phyloP scores from a whole-genome alignment of 768 basidiomycete genomes.

The Russula vinacea region DNA sequence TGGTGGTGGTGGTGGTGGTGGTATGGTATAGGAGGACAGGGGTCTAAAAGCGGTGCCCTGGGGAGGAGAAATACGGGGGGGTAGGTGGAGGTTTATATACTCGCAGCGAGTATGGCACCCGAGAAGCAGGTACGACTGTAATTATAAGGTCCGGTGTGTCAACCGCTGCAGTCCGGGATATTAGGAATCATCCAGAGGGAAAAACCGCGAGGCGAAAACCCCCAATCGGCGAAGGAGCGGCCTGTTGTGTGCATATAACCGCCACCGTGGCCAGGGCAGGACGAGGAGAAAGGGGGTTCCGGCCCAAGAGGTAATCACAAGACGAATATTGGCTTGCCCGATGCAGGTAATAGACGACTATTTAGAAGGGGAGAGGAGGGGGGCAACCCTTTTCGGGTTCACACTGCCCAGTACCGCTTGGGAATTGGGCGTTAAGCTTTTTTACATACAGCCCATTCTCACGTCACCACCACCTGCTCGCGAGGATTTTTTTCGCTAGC shows the following conservation, averaged over 20 bases:
- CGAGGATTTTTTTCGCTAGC: background rate
- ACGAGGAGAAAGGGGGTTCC: conserved; percentile 12
- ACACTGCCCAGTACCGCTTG: conserved; percentile 21
- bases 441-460: conserved; percentile 21
- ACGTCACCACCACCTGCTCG: conserved; percentile 16
- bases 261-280: conserved; percentile 19
- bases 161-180: conserved; percentile 24
- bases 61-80: background rate
- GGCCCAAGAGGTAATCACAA: conserved; percentile 22
- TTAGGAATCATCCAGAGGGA: conserved; percentile 25
- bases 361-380: conserved; percentile 15
- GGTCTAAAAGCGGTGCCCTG: conserved; percentile 7
- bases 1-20: too few relatives aligned
- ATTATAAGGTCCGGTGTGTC: conserved; percentile 27
- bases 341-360: conserved; percentile 25
- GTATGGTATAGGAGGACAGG: background rate
- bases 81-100: conserved; percentile 19
- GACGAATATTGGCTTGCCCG: conserved; percentile 22
- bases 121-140: conserved; percentile 17
- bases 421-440: conserved; percentile 25
- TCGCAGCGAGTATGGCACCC: conserved; percentile 8
- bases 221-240: conserved; percentile 26
- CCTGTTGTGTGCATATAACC: conserved; percentile 6
- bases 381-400: conserved; percentile 21
- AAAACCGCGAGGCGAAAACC: conserved; percentile 2